Conservation (phyloP, 78 protist species). For the Bodo saltans region DNA sequence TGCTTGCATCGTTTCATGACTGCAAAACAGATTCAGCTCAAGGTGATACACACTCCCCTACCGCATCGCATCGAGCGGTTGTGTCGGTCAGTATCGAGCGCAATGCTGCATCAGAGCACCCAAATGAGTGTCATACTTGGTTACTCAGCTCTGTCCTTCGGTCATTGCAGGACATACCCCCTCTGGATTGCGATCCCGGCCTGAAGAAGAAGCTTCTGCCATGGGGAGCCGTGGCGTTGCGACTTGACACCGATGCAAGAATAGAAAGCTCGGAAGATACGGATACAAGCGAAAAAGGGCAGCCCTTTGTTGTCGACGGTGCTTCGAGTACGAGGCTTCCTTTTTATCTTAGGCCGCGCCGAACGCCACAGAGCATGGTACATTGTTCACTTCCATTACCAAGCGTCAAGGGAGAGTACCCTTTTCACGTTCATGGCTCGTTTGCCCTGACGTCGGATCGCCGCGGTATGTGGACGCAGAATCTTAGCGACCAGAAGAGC, state of each 20-base stretch:
- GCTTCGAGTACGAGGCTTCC: neutral
- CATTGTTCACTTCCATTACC: neutral
- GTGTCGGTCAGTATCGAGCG: neutral
- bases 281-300: too few species aligned
- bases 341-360: neutral
- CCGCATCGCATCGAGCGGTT: neutral
- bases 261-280: neutral
- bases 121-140: too few species aligned
- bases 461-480: slow-evolving; percentile 19
- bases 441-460: slow-evolving; percentile 29
- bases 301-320: too few species aligned
- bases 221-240: neutral
- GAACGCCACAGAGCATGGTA: neutral
- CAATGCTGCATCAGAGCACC: neutral
- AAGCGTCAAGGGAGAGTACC: slow-evolving; percentile 19
- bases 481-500: neutral
- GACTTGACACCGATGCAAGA: neutral
- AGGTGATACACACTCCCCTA: too few species aligned
- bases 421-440: slow-evolving; percentile 25
- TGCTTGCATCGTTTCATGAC: neutral
- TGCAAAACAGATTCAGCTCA: too few species aligned
- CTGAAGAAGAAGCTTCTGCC: neutral
- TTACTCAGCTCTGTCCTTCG: too few species aligned
- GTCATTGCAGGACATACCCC: too few species aligned
- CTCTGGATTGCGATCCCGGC: too few species aligned